Evolutionary conservation across 73 alveolate species (phyloP).

Genomic region (Paramecium tetraurelia): DNA sequence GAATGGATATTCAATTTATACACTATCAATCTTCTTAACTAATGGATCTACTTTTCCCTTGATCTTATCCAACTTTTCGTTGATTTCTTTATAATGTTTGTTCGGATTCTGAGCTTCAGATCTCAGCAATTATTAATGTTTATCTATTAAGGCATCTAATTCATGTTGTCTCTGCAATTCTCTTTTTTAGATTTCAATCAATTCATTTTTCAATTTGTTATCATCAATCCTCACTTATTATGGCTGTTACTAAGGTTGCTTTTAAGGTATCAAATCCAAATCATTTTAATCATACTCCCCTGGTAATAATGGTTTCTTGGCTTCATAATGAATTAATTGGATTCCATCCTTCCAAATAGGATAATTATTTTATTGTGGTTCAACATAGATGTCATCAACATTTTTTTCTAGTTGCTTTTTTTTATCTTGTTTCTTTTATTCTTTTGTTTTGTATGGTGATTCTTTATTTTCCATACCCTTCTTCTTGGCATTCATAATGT

Average conservation of each 20-base stretch:
- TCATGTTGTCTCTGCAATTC: slow-evolving; percentile 28
- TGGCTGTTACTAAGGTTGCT: neutral
- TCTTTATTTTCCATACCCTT: neutral
- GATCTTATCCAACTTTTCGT: neutral
- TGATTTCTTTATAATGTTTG: slow-evolving; percentile 11
- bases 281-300: neutral
- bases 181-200: neutral
- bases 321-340: neutral
- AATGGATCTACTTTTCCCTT: slow-evolving; percentile 13
- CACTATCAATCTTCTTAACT: neutral
- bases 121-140: neutral
- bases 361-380: neutral
- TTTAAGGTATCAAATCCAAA: neutral
- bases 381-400: neutral
- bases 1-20: neutral
- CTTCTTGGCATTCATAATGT: neutral
- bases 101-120: slow-evolving; percentile 23
- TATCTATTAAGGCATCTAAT: slow-evolving; percentile 24
- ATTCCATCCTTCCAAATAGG: slow-evolving; percentile 7
- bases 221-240: neutral
- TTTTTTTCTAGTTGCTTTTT: neutral
- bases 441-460: neutral
- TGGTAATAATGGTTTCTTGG: neutral
- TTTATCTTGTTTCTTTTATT: neutral
- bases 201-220: neutral